These are phyloP conservation scores for Ceratocystis huliohia DNA, from an alignment of 2,329 filamentous ascomycete species.

Conservation along the genomic window DNA sequence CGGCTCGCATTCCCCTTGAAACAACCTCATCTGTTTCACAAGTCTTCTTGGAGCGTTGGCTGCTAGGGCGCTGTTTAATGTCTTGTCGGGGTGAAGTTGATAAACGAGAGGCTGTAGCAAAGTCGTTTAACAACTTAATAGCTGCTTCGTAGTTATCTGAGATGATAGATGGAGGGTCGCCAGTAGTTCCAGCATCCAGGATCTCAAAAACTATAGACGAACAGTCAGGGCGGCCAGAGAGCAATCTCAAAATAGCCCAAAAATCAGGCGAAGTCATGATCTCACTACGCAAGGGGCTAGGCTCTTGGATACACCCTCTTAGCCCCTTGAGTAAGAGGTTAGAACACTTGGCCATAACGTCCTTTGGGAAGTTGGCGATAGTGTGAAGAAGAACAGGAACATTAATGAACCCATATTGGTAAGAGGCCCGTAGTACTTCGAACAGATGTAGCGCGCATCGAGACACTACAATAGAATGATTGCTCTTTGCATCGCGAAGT, in stretches of 20 bases:
- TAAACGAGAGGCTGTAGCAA: constrained; percentile 51
- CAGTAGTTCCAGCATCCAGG: constrained; percentile 63
- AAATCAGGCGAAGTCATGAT: constrained; percentile 96
- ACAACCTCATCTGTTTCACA: constrained; percentile 13
- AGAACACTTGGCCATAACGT: constrained; percentile 62
- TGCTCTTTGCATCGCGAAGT: constrained; percentile 62
- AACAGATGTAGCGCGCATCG: constrained; percentile 79
- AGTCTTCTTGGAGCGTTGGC: constrained; percentile 3
- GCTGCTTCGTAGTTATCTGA: constrained; percentile 92
- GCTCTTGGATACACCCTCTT: constrained; percentile 63
- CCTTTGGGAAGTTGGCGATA: constrained; percentile 74
- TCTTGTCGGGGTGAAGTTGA: constrained; percentile 1
- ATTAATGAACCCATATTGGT: constrained; percentile 82
- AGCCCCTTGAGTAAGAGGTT: constrained; percentile 67
- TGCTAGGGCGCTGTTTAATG: constrained; percentile 4
- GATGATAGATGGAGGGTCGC: constrained; percentile 68
- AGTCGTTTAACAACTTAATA: constrained; percentile 73
- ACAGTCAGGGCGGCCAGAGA: constrained; percentile 57
- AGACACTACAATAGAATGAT: constrained; percentile 74
- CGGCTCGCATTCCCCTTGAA: constrained; percentile 60
- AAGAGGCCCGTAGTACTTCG: constrained; percentile 67
- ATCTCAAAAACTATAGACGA: constrained; percentile 74
- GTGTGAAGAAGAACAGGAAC: constrained; percentile 84
- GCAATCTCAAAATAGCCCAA: constrained; percentile 73
- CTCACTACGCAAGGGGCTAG: constrained; percentile 70